Evolutionary conservation across 805 yeast species (phyloP).

Genomic region (Myxozyma melibiosi): DNA sequence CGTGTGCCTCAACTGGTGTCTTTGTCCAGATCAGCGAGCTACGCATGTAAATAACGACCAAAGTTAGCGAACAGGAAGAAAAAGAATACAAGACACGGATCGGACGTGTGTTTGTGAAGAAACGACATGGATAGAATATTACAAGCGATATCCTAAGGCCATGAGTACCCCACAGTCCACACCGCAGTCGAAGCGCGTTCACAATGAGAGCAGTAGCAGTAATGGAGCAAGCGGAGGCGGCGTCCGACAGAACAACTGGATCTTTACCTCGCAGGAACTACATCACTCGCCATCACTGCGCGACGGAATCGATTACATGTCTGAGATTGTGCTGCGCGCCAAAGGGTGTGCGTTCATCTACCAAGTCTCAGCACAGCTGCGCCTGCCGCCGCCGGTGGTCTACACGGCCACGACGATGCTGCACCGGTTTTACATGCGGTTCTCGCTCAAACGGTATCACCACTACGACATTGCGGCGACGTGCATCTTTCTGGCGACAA

Average conservation of each 20-base stretch:
- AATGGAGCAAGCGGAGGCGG: too few species aligned
- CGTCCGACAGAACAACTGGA: constrained; percentile 32
- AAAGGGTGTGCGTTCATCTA: constrained; percentile 54
- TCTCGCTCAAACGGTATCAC: constrained; percentile 48
- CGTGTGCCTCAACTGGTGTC: too few species aligned
- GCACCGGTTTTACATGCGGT: constrained; percentile 57
- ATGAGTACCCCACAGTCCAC: neutral
- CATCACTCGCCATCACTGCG: constrained; percentile 42
- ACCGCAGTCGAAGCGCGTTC: too few species aligned
- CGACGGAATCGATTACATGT: constrained; percentile 43
- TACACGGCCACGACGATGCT: constrained; percentile 52
- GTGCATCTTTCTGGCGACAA: constrained; percentile 54
- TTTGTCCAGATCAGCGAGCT: too few species aligned
- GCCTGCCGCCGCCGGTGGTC: constrained; percentile 52
- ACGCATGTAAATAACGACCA: too few species aligned
- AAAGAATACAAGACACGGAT: neutral
- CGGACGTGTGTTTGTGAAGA: neutral
- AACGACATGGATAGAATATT: neutral
- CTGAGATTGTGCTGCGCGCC: constrained; percentile 49
- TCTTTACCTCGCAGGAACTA: constrained; percentile 27
- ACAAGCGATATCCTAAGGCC: neutral
- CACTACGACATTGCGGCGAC: constrained; percentile 57
- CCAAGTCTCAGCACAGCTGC: constrained; percentile 48
- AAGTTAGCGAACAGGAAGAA: neutral
- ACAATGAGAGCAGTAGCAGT: too few species aligned